Conservation (phyloP, 495 filamentous ascomycete species). For the Extremus antarcticus region DNA sequence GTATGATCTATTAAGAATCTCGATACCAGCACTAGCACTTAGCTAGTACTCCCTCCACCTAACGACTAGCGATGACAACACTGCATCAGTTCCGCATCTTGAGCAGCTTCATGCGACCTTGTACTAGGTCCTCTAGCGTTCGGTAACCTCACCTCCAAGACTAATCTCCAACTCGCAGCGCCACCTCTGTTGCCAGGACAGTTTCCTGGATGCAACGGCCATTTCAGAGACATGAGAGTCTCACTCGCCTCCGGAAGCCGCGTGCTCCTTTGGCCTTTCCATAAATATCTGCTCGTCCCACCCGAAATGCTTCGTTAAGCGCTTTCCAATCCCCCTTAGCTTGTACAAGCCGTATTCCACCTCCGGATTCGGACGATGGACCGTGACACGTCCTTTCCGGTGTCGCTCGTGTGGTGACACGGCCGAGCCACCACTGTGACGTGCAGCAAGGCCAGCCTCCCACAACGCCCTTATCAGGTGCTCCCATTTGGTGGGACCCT, state of each 20-base stretch:
- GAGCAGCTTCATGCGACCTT: too few species aligned
- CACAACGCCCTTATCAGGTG: neutral
- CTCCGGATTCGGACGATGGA: neutral
- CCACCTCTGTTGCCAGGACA: too few species aligned
- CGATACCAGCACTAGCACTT: too few species aligned
- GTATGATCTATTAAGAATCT: too few species aligned
- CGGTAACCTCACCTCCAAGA: too few species aligned
- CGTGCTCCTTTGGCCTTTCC: neutral
- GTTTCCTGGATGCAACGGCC: too few species aligned
- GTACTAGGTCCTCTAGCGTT: too few species aligned
- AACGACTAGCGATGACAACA: too few species aligned
- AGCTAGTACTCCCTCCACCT: too few species aligned
- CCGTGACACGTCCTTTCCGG: neutral
- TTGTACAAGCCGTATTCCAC: neutral
- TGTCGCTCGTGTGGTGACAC: neutral
- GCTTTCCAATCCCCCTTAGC: neutral
- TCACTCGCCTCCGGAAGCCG: neutral
- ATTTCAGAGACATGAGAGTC: too few species aligned
- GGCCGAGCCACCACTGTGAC: neutral
- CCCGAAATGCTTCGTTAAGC: slow-evolving; percentile 2
- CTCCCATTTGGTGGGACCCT: neutral
- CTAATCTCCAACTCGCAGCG: too few species aligned
- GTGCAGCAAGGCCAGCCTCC: neutral
- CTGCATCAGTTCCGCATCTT: too few species aligned
- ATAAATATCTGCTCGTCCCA: slow-evolving; percentile 2